phyloP scores from a whole-genome alignment of 2,329 filamentous ascomycete species.

The Aspergillus sp. region DNA sequence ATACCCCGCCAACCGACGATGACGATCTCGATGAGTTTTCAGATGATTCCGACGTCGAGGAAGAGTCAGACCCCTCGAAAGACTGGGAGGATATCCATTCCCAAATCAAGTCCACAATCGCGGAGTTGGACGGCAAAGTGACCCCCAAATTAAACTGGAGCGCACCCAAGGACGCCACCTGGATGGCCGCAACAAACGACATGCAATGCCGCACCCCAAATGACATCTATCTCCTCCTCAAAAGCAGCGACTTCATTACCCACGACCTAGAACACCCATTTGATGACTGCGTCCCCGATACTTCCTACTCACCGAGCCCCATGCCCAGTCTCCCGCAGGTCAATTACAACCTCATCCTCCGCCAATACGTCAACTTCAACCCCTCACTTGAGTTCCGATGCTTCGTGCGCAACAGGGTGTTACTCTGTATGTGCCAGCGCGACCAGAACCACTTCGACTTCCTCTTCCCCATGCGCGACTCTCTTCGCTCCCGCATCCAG shows the following conservation, averaged over 20 bases:
- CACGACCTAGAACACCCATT: conserved; percentile 94
- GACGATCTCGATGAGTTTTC: conserved; percentile 53
- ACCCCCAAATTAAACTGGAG: conserved; percentile 98
- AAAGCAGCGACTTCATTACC: conserved; percentile 90
- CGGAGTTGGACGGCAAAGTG: conserved; percentile 79
- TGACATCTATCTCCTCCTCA: conserved; percentile 90
- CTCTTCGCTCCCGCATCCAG: conserved; percentile 67
- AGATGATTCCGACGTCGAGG: conserved; percentile 57
- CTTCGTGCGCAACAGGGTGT: conserved; percentile 79
- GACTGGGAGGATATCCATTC: conserved; percentile 71
- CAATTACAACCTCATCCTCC: conserved; percentile 76
- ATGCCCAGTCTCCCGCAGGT: conserved; percentile 47
- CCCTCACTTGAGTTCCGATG: conserved; percentile 92
- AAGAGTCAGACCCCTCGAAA: conserved; percentile 55
- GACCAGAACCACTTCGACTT: conserved; percentile 92
- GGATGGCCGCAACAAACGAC: conserved; percentile 84
- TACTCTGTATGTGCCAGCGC: conserved; percentile 83
- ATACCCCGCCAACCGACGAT: conserved; percentile 31
- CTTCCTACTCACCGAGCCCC: conserved; percentile 11
- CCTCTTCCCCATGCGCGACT: conserved; percentile 64
- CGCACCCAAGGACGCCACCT: conserved; percentile 90
- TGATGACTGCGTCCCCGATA: conserved; percentile 62
- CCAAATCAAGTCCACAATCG: conserved; percentile 72
- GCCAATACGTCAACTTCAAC: conserved; percentile 85
- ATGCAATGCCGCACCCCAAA: conserved; percentile 86